Evolutionary conservation across 148 eudicot genomes (phyloP).

Genomic region (Drosera capensis): DNA sequence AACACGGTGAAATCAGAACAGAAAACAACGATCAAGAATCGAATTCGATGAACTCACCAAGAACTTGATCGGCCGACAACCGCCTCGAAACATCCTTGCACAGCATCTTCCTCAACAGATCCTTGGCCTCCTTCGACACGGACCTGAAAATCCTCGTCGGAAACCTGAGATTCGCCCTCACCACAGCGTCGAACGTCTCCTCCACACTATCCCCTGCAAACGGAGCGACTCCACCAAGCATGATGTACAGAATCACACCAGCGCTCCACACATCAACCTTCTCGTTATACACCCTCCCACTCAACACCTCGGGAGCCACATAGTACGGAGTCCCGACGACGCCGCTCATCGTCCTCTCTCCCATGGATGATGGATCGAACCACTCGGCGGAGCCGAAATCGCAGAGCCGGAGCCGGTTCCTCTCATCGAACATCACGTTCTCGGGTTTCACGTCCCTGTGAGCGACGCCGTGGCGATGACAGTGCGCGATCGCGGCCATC

Average conservation of each 20-base stretch:
- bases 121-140: constrained; percentile 44
- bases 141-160: constrained; percentile 36
- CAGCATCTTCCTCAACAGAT: too few relatives aligned
- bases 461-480: constrained; percentile 38
- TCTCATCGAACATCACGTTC: constrained; percentile 37
- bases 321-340: constrained; percentile 62
- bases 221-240: constrained; percentile 46
- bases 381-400: constrained; percentile 59
- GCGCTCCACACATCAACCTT: constrained; percentile 60
- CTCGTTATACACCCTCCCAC: constrained; percentile 38
- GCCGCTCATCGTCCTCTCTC: constrained; percentile 25
- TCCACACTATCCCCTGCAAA: constrained; percentile 33
- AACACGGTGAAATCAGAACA: too few relatives aligned
- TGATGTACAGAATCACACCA: constrained; percentile 48
- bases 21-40: too few relatives aligned
- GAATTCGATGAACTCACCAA: too few relatives aligned
- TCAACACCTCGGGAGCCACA: constrained; percentile 62
- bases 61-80: too few relatives aligned
- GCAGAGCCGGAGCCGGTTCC: constrained; percentile 23
- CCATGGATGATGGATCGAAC: too few relatives aligned
- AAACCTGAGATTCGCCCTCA: constrained; percentile 41
- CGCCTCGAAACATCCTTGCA: too few relatives aligned
- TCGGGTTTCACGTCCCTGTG: constrained; percentile 62
- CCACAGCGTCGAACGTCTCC: constrained; percentile 40
- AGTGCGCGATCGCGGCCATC: constrained; percentile 20